A percentile compares a stretch with the other conserved stretches of the same genome.
phyloP scores from a whole-genome alignment of 1,284 basidiomycete species.

The Sporisorium iseilematis-ciliati region DNA sequence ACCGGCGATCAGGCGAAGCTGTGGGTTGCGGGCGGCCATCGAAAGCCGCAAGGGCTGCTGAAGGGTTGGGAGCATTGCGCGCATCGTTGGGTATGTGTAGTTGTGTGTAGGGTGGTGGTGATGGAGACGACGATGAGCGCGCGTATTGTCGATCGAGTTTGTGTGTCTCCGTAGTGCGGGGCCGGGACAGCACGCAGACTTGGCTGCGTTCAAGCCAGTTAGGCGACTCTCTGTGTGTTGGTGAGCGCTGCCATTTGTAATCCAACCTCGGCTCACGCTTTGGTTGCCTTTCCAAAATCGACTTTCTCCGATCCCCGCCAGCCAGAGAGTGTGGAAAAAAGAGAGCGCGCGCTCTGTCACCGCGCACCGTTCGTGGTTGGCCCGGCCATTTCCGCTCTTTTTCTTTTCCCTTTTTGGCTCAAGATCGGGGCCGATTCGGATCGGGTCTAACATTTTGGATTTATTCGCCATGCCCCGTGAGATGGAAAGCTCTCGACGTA shows the following conservation, averaged over 20 bases:
- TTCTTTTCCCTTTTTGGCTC: not conserved
- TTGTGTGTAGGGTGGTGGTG: not conserved
- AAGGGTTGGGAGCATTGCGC: conserved; percentile 44
- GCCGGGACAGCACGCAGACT: conserved; percentile 1
- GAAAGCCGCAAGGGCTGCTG: conserved; percentile 57
- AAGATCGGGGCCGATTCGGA: not conserved
- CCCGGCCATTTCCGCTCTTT: conserved; percentile 43
- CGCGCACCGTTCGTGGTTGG: conserved; percentile 11
- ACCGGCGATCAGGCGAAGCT: conserved; percentile 56
- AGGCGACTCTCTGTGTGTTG: not conserved
- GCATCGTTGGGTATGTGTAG: conserved; percentile 24
- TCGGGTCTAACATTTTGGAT: not conserved
- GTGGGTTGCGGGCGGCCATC: conserved; percentile 52
- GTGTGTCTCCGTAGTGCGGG: conserved; percentile 10
- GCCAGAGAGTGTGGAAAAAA: not conserved
- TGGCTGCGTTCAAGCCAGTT: conserved; percentile 12
- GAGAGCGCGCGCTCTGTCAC: conserved; percentile 11
- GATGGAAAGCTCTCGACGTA: too few species aligned
- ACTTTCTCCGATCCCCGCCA: conserved; percentile 31
- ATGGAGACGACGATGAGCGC: conserved; percentile 6
- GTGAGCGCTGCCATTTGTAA: conserved; percentile 39
- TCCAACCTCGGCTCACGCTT: conserved; percentile 12
- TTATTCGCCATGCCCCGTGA: not conserved
- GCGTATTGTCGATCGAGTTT: not conserved
- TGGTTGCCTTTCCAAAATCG: conserved; percentile 4